Evolutionary conservation across 2,329 filamentous ascomycete species (phyloP).

Genomic region (Parascedosporium putredinis): DNA sequence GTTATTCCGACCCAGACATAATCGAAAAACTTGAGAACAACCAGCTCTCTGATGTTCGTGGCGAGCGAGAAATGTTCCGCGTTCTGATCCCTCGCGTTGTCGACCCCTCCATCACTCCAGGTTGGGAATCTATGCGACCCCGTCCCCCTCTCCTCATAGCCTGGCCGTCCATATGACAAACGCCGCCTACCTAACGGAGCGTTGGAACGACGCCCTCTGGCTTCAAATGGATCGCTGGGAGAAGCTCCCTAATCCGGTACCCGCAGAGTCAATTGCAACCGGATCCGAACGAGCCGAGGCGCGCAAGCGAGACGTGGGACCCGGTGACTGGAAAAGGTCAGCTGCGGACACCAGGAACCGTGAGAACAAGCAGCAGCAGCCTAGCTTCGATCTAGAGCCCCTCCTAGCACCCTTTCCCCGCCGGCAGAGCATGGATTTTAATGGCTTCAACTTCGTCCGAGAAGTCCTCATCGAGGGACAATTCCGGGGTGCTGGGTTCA

Average conservation of each 20-base stretch:
- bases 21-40: slow-evolving; percentile 18
- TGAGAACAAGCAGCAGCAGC: slow-evolving; percentile 10
- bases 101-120: slow-evolving; percentile 43
- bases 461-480: slow-evolving; percentile 38
- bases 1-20: slow-evolving; percentile 17
- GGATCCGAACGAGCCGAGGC: slow-evolving; percentile 11
- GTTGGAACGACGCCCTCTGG: slow-evolving; percentile 39
- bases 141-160: slow-evolving; percentile 33
- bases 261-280: slow-evolving; percentile 6
- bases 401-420: slow-evolving; percentile 24
- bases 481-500: slow-evolving; percentile 29
- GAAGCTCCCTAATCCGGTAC: slow-evolving; percentile 17
- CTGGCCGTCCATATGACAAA: slow-evolving; percentile 43
- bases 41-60: slow-evolving; percentile 16
- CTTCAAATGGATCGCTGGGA: slow-evolving; percentile 33
- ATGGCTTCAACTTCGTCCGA: slow-evolving; percentile 28
- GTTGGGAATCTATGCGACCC: slow-evolving; percentile 35
- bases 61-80: slow-evolving; percentile 31
- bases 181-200: slow-evolving; percentile 35
- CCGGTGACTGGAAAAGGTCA: slow-evolving; percentile 10
- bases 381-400: slow-evolving; percentile 14
- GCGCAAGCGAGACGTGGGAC: slow-evolving; percentile 8
- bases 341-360: slow-evolving; percentile 9
- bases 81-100: slow-evolving; percentile 41
- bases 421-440: slow-evolving; percentile 31